Evolutionary conservation across 192 early-diverging fungal genomes (phyloP), one percentile per base, ranked within the genome.

Genomic region (Obelidium mucronatum): DNA sequence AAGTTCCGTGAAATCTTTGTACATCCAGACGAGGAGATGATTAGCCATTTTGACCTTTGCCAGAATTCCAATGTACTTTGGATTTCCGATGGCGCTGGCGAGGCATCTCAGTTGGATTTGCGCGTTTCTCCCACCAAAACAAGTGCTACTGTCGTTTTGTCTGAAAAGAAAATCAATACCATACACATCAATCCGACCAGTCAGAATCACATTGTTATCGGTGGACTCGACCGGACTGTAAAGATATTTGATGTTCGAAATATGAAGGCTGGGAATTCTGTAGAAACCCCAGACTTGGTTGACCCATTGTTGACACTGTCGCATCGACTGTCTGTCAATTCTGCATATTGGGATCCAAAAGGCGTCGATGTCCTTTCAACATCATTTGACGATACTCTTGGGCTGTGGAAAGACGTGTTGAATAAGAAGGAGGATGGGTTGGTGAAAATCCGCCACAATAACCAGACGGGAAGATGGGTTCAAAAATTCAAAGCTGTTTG

Each of bases 311-410:
- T 87, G 40, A 67, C 73, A 26, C 82, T 87, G 36, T 67, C 78
- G 13, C 88, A 91, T 72, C 42, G 79, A 5, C 82, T 86, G 63
- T 78, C 88, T 34, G 89, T 90, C 1, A 91, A 89, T 8, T 81
- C 84, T 28, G 89, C 88, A 3, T 91, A 86, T 81, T 92, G 90
- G 90, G 87, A 87, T 62, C 91, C 91, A 11, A 80, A 74, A 39
- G 91, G 91, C 53, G 69, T 78, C 26, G 40, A 82, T 51, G 52
- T 92, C 8, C 74, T 86, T 30, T 87, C 84, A 31, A 84, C 88
- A 0, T 81, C 75, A 0, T 92, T 88, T 78, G 90, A 92, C 67
- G 83, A 91, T 69, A 77, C 82, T 30, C 61, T 91, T 37, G 82
- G 87, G 3, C 54, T 91, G 33, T 88, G 86, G 61, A 78, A 83